Percentiles rank a stretch among this genome's conserved stretches.
phyloP scores from a whole-genome alignment of 2,329 filamentous ascomycete species.

The Penicillium vulpinum region DNA sequence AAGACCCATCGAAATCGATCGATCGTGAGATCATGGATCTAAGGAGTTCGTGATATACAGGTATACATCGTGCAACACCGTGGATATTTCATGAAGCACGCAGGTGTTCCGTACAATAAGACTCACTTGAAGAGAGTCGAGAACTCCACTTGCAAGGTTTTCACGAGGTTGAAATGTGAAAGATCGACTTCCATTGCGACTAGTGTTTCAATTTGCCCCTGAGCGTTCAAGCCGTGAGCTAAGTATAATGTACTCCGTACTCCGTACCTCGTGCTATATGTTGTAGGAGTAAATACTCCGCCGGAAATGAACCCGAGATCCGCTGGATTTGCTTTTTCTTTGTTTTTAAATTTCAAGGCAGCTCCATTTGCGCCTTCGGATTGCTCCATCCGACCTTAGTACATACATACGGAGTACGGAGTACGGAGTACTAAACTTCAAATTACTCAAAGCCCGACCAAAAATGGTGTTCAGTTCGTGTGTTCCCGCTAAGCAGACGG shows the following conservation, averaged over 20 bases:
- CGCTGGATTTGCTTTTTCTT: conserved; percentile 1
- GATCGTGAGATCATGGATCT: conserved; percentile 18
- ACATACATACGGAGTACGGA: too few relatives aligned
- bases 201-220: conserved; percentile 18
- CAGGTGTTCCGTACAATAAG: too few relatives aligned
- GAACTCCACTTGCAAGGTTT: not conserved
- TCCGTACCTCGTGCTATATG: not conserved
- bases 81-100: too few relatives aligned
- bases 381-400: conserved; percentile 2
- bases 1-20: conserved; percentile 21
- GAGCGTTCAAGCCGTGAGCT: conserved; percentile 5
- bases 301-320: conserved; percentile 1
- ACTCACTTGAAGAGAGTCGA: not conserved
- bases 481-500: conserved; percentile 17
- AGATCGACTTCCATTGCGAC: conserved; percentile 1
- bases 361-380: not conserved
- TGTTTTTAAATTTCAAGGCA: not conserved
- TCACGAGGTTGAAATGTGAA: not conserved
- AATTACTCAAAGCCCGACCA: conserved; percentile 5
- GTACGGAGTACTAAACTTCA: too few relatives aligned
- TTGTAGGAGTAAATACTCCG: not conserved
- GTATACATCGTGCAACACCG: too few relatives aligned
- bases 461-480: conserved; percentile 17
- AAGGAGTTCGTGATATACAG: not conserved
- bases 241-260: not conserved